These are phyloP conservation scores for Carex myosuroides DNA, from an alignment of 176 grass and related monocot genomes.

Conservation along the genomic window DNA sequence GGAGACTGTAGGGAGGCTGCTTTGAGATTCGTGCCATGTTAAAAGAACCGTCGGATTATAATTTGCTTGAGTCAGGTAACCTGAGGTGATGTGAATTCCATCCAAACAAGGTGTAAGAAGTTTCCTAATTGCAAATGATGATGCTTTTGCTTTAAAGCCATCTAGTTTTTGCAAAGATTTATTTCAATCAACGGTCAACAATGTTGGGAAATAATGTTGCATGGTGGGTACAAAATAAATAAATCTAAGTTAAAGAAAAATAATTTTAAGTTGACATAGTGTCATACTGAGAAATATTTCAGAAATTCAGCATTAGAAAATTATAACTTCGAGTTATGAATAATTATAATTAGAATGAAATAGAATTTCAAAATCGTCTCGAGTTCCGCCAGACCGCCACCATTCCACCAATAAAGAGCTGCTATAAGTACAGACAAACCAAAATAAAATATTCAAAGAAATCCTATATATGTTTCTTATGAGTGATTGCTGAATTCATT, in stretches of 20 bases:
- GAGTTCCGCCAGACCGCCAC: no score
- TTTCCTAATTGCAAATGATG: not conserved
- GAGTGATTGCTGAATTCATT: not conserved
- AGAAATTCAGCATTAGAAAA: not conserved
- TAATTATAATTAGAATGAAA: not conserved
- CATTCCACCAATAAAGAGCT: no score
- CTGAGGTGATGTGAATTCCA: no score
- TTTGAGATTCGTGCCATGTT: no score
- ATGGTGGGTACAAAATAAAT: not conserved
- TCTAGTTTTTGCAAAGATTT: not conserved
- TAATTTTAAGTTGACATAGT: not conserved
- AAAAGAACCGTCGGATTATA: no score
- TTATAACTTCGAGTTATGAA: not conserved
- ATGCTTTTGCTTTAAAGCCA: not conserved
- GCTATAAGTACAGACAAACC: no score
- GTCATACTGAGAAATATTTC: not conserved
- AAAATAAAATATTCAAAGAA: not conserved
- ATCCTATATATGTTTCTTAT: not conserved
- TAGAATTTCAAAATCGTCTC: not conserved
- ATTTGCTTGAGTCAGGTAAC: no score
- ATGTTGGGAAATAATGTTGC: not conserved
- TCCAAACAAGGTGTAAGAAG: not conserved
- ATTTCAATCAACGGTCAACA: not conserved
- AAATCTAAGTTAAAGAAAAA: not conserved
- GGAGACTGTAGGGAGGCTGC: no score